Evolutionary conservation across 2,329 filamentous ascomycete genomes (phyloP).

Genomic region (Stromatinia cepivora): DNA sequence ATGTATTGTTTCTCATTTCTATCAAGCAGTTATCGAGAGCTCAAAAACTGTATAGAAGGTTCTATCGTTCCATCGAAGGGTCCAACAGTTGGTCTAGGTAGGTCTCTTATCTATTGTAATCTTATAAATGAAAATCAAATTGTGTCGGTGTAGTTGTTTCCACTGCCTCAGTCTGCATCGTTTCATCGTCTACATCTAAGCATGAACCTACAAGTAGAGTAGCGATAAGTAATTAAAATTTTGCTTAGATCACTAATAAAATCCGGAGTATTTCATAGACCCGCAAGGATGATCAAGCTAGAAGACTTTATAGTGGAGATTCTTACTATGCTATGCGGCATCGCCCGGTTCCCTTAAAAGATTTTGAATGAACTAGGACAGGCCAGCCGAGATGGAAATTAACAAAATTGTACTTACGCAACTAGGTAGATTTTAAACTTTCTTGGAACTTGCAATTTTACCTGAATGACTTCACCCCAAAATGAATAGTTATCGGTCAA

Average conservation of each 20-base stretch:
- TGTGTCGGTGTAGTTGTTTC: too few species aligned
- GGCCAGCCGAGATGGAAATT: neutral
- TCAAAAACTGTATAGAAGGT: neutral
- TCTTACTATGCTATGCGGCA: neutral
- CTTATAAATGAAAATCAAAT: too few species aligned
- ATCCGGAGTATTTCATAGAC: neutral
- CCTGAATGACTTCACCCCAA: conserved; percentile 1
- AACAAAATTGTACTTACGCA: neutral
- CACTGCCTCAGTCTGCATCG: neutral
- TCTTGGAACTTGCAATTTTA: conserved; percentile 1
- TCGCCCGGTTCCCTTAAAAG: neutral
- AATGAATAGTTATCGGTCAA: conserved; percentile 8
- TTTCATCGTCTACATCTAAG: neutral
- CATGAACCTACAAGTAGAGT: too few species aligned
- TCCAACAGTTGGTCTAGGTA: neutral
- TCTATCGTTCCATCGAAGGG: conserved; percentile 13
- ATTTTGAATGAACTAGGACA: neutral
- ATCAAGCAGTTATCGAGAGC: conserved; percentile 1
- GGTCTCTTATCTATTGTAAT: neutral
- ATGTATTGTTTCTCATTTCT: conserved; percentile 1
- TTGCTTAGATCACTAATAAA: too few species aligned
- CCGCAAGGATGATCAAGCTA: conserved; percentile 13
- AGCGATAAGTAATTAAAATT: too few species aligned
- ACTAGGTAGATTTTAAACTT: conserved; percentile 2
- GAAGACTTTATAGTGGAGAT: neutral